Conservation (phyloP, 2,329 filamentous ascomycete species). For the Trichoderma harzianum region DNA sequence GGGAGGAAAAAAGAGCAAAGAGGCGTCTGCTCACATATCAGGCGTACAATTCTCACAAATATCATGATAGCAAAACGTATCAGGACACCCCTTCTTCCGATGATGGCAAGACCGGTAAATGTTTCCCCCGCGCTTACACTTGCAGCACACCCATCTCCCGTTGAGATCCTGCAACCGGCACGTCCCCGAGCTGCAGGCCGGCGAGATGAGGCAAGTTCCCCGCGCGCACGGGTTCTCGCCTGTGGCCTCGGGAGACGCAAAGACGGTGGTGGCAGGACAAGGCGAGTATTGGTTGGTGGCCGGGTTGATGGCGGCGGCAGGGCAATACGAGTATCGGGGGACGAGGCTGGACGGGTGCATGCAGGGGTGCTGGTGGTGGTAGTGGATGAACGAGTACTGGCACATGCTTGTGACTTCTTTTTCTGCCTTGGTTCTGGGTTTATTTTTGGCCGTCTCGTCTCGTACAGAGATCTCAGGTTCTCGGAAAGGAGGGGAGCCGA, state of each 20-base stretch:
- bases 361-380: conserved; percentile 48
- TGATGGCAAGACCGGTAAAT: conserved; percentile 44
- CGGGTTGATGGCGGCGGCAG: conserved; percentile 31
- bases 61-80: conserved; percentile 52
- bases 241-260: conserved; percentile 29
- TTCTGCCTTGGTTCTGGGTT: neutral
- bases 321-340: conserved; percentile 45
- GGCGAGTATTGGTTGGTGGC: conserved; percentile 26
- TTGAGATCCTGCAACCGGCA: conserved; percentile 49
- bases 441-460: neutral
- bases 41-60: conserved; percentile 44
- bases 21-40: conserved; percentile 25
- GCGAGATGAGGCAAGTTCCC: conserved; percentile 44
- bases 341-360: conserved; percentile 38
- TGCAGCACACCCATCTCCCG: conserved; percentile 49
- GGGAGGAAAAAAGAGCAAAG: neutral
- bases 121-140: conserved; percentile 46
- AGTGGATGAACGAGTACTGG: conserved; percentile 48
- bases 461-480: neutral
- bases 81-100: conserved; percentile 43
- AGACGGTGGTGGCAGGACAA: conserved; percentile 28
- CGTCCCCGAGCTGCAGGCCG: conserved; percentile 45
- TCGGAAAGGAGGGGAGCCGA: neutral
- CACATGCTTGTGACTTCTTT: conserved; percentile 40
- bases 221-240: conserved; percentile 43